Evolutionary conservation across 139 green algal species (phyloP).

Genomic region (Chara braunii): DNA sequence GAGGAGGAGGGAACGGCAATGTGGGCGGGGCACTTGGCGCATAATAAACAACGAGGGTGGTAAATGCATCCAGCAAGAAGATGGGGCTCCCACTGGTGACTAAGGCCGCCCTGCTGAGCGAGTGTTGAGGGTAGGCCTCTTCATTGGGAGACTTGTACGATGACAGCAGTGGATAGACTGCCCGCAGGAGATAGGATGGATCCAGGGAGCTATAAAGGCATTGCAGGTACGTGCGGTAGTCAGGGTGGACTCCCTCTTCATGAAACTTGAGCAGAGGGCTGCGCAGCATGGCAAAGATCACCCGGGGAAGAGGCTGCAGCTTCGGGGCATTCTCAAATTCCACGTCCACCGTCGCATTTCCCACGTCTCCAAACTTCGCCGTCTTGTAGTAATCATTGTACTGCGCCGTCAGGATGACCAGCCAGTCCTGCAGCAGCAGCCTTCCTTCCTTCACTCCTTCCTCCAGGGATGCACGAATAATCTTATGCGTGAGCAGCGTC

Average conservation of each 20-base stretch:
- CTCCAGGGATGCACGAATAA: slow-evolving; percentile 41
- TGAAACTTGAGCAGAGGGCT: slow-evolving; percentile 50
- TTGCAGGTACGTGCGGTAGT: slow-evolving; percentile 53
- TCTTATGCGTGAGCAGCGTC: slow-evolving; percentile 67
- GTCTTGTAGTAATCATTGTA: slow-evolving; percentile 52
- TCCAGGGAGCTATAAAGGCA: slow-evolving; percentile 55
- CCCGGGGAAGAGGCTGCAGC: slow-evolving; percentile 63
- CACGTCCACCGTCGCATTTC: slow-evolving; percentile 51
- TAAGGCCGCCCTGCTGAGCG: slow-evolving; percentile 54
- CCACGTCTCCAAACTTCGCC: slow-evolving; percentile 13
- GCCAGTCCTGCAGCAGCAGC: slow-evolving; percentile 79
- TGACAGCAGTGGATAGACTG: slow-evolving; percentile 69
- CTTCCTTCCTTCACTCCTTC: slow-evolving; percentile 55
- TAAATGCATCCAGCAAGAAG: slow-evolving; percentile 78
- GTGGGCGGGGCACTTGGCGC: slow-evolving; percentile 26
- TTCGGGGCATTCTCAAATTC: slow-evolving; percentile 49
- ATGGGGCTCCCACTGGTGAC: slow-evolving; percentile 54
- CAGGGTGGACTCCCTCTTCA: slow-evolving; percentile 52
- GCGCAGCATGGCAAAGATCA: slow-evolving; percentile 77
- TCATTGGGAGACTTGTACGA: slow-evolving; percentile 50
- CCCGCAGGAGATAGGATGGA: slow-evolving; percentile 55
- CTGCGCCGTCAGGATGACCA: slow-evolving; percentile 62
- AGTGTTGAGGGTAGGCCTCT: slow-evolving; percentile 53
- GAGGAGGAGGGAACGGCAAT: slow-evolving; percentile 62
- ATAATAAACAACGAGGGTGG: slow-evolving; percentile 60